Base-by-base conservation (phyloP, 2,329 filamentous ascomycete genomes). In the Fusarium tanahbumbuense region DNA sequence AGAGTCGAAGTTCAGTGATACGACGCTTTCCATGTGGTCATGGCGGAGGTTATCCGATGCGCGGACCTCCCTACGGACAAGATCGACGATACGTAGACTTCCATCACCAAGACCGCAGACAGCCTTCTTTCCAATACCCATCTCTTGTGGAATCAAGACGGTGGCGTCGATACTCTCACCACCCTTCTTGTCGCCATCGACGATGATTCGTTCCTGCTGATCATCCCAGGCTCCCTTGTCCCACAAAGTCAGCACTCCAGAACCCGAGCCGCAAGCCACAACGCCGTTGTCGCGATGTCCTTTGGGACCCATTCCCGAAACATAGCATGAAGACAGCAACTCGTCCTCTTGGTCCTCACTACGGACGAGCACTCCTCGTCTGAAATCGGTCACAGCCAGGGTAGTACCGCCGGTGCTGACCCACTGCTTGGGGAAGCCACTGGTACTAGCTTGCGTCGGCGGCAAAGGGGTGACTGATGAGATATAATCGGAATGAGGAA, bases 341-440 rank as follows among this genome's bases (percentile, higher is more conserved):
- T 98, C 93, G 71, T 98, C 94, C 75, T 97, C 96, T 78, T 98
- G 96, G 75, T 98, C 94, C 77, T 98, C 96, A 72, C 93, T 97
- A 64, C 91, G 91, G 5, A 94, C 91, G 45, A 98, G 83, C 8
- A 98, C 93, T 16, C 95, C 95, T 49, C 93, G 87, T 25, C 95
- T 89, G 46, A 98, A 84, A 78, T 99, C 96, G 0, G 94, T 97
- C 40, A 98, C 91, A 3, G 94, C 93, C 22, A 99, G 83, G 1
- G 95, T 98, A 3, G 93, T 95, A 46, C 94, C 94, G 34, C 96
- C 96, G 0, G 94, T 98, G 40, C 92, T 96, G 55, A 98, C 88
- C 92, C 94, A 99, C 81, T 98, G 95, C 81, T 97, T 97, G 75
- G 93, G 90, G 78, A 93, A 95, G 8, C 94, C 94, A 20, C 92